Base-by-base conservation (phyloP, 257 asterid genomes). In the Penstemon barbatus region DNA sequence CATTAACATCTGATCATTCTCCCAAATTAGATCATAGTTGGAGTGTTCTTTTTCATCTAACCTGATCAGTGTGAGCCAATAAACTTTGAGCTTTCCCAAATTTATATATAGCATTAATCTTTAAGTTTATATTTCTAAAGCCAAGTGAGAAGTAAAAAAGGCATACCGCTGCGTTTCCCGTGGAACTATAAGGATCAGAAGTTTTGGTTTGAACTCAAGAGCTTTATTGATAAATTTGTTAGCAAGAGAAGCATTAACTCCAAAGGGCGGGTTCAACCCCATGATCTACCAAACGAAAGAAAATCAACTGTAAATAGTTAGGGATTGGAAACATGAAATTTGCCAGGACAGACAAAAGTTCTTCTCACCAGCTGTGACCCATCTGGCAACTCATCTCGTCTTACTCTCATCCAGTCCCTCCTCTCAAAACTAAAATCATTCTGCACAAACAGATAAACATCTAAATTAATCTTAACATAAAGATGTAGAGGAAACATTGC, bases 251-350 rank as follows among this genome's bases (percentile, higher is more conserved):
- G 90, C 96, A 63, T 87, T 75, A 58, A 84, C 79, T 56, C 99
- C 97, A 76, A 86, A 94, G 38, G 99, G 97, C 55, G 99, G 99
- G 80, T 94, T 91, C 79, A 94, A 74, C 72, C 99, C 97, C 89
- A 94, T 91, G 74, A 94, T 87, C 99, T 94, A 74, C 60, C 74
- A 64, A 72, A 62, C 44, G 49, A 71, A 51, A 72, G 43, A 25
- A 68, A 58, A 70, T 60, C 63, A 69, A 50, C n/a, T 18, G 66
- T 55, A 68, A 68, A 55, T 39, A 65, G 66, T 1, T 54, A 33
- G 33, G 33, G 59, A 64, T 49, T 19, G 50, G 37, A 78, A 40
- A 58, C 69, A 52, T 55, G 57, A 51, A 63, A 76, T 53, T 57
- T 37, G n/a, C 56, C 43, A 25, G 61, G 41, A 66, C 25, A 72